Evolutionary conservation across 2,329 filamentous ascomycete species (phyloP).

Genomic region (Fusarium nodosum): DNA sequence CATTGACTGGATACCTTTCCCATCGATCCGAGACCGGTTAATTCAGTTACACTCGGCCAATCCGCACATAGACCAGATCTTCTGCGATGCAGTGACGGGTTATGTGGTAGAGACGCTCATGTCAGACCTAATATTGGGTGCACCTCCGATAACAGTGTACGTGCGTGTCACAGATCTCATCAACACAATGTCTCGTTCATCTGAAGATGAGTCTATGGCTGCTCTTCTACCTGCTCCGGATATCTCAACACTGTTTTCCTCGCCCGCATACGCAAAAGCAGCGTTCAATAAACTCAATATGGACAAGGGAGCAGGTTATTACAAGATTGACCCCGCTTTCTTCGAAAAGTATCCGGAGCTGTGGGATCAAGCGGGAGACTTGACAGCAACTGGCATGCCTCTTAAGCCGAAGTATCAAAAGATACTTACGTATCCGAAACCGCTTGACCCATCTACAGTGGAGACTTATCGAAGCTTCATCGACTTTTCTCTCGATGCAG

Average conservation of each 20-base stretch:
- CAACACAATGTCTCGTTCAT: conserved; percentile 44
- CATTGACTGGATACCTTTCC: conserved; percentile 53
- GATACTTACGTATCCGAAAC: conserved; percentile 51
- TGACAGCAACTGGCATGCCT: conserved; percentile 50
- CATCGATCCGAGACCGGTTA: conserved; percentile 48
- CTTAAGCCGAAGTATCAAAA: conserved; percentile 50
- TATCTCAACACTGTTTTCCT: conserved; percentile 43
- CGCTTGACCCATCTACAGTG: conserved; percentile 48
- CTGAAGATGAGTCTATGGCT: conserved; percentile 3
- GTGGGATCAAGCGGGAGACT: conserved; percentile 46
- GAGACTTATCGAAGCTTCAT: conserved; percentile 54
- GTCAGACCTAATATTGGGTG: conserved; percentile 48
- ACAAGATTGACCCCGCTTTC: conserved; percentile 54
- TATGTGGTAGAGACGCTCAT: conserved; percentile 52
- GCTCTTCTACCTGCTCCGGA: conserved; percentile 47
- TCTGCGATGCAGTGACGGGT: conserved; percentile 53
- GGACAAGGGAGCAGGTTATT: conserved; percentile 51
- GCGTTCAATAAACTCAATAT: conserved; percentile 51
- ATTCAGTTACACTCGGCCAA: conserved; percentile 53
- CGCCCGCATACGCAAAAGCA: conserved; percentile 43
- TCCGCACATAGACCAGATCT: conserved; percentile 52
- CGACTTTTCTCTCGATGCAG: conserved; percentile 51
- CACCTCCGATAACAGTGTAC: conserved; percentile 48
- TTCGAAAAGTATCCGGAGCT: conserved; percentile 53
- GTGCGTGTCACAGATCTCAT: conserved; percentile 52